phyloP scores from a whole-genome alignment of 1,284 basidiomycete species.

The Earliella scabrosa region DNA sequence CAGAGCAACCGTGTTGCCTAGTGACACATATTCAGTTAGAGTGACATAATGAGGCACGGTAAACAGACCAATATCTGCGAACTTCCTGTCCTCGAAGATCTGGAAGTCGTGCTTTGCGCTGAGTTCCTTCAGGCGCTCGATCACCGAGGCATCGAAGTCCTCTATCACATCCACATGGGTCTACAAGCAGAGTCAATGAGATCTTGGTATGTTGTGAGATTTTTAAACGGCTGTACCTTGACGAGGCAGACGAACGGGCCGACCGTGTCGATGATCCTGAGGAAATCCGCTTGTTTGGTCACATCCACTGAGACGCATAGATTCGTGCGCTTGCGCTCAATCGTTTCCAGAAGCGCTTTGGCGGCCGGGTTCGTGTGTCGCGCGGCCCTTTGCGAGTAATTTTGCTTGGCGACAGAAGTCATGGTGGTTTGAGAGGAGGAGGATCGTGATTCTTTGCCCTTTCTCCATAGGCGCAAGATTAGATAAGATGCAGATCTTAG shows the following conservation, averaged over 20 bases:
- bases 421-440: slow-evolving; percentile 32
- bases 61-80: slow-evolving; percentile 93
- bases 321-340: slow-evolving; percentile 90
- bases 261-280: slow-evolving; percentile 87
- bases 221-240: slow-evolving; percentile 68
- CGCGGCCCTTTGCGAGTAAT: slow-evolving; percentile 70
- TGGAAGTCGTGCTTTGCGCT: slow-evolving; percentile 89
- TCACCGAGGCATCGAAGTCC: slow-evolving; percentile 84
- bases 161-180: slow-evolving; percentile 97
- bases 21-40: not conserved
- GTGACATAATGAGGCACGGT: not conserved
- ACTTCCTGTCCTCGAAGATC: slow-evolving; percentile 99
- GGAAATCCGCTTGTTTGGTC: slow-evolving; percentile 79
- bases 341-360: slow-evolving; percentile 77
- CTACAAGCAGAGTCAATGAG: slow-evolving; percentile 48
- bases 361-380: slow-evolving; percentile 78
- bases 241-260: slow-evolving; percentile 92
- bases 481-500: slow-evolving; percentile 22
- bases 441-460: not conserved
- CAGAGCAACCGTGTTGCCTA: slow-evolving; percentile 94
- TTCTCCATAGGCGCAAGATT: not conserved
- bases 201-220: not conserved
- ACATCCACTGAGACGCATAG: slow-evolving; percentile 97
- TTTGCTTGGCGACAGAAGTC: slow-evolving; percentile 46
- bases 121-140: slow-evolving; percentile 73